Evolutionary conservation across 805 yeast genomes (phyloP).

Genomic region (Priceomyces medius): DNA sequence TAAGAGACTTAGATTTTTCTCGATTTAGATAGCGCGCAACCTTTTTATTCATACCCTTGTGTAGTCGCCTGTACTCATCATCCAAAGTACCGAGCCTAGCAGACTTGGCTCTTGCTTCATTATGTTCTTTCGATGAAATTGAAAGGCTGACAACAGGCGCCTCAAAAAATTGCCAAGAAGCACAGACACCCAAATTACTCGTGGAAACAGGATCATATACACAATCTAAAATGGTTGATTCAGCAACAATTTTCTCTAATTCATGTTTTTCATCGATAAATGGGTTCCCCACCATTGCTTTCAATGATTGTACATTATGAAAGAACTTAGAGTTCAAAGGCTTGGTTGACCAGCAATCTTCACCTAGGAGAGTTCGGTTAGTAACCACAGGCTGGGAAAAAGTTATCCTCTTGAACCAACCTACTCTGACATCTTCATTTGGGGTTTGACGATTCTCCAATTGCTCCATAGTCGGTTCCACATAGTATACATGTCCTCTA

Average conservation of each 20-base stretch:
- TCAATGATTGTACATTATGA: constrained; percentile 47
- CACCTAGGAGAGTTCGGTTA: constrained; percentile 37
- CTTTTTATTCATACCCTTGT: constrained; percentile 18
- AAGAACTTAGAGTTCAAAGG: constrained; percentile 42
- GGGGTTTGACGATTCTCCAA: constrained; percentile 15
- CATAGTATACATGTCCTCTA: constrained; percentile 18
- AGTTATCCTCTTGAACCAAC: constrained; percentile 19
- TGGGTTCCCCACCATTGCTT: constrained; percentile 50
- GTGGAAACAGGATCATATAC: constrained; percentile 39
- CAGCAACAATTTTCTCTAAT: constrained; percentile 30
- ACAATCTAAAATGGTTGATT: constrained; percentile 41
- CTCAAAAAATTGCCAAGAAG: constrained; percentile 35
- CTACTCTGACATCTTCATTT: constrained; percentile 4
- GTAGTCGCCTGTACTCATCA: constrained; percentile 35
- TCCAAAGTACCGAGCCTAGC: constrained; percentile 25
- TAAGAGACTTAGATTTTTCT: constrained; percentile 11
- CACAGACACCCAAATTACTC: constrained; percentile 36
- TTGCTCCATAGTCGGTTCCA: constrained; percentile 27
- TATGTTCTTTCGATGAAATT: constrained; percentile 1
- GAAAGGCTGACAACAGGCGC: constrained; percentile 19
- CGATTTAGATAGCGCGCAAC: not conserved
- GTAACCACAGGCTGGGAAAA: constrained; percentile 26
- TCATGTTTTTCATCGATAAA: constrained; percentile 30
- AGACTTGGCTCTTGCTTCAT: constrained; percentile 7
- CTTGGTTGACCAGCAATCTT: constrained; percentile 55